A percentile compares a stretch with the other conserved stretches of the same genome.
Conservation (phyloP, 2,329 filamentous ascomycete genomes). For the Coleophoma crateriformis region DNA sequence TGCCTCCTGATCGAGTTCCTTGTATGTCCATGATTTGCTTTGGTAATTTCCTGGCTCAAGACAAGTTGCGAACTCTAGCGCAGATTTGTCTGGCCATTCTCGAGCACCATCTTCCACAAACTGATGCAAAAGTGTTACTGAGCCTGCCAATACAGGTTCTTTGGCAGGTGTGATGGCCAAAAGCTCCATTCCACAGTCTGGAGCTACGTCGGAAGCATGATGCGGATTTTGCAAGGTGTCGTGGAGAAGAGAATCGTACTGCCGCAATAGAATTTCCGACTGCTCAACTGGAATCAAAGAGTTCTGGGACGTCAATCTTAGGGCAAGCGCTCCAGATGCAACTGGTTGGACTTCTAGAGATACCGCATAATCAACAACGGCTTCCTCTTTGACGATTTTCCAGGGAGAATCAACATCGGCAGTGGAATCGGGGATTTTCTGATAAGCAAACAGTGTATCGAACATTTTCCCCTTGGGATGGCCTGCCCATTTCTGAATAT, state of each 20-base stretch:
- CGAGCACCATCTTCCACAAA: conserved; percentile 65
- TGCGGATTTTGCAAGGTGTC: conserved; percentile 48
- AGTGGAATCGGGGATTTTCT: conserved; percentile 44
- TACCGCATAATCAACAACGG: conserved; percentile 69
- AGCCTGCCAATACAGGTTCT: conserved; percentile 44
- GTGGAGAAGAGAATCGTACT: conserved; percentile 64
- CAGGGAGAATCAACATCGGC: conserved; percentile 37
- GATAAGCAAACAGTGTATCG: conserved; percentile 81
- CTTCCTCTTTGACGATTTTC: conserved; percentile 58
- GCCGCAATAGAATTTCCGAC: conserved; percentile 58
- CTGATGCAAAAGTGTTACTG: conserved; percentile 64
- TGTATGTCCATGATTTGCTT: conserved; percentile 65
- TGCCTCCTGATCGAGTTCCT: conserved; percentile 62
- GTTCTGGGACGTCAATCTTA: conserved; percentile 62
- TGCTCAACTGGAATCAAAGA: conserved; percentile 64
- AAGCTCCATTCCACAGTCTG: conserved; percentile 29
- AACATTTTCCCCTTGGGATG: conserved; percentile 63
- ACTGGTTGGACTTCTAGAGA: conserved; percentile 73
- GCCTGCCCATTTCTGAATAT: conserved; percentile 68
- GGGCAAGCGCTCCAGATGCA: conserved; percentile 38
- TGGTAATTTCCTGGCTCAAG: conserved; percentile 41
- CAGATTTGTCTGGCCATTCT: conserved; percentile 51
- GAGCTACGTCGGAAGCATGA: conserved; percentile 20
- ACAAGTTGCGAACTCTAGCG: conserved; percentile 68
- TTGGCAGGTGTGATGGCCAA: conserved; percentile 64